Conservation (phyloP, 108 stramenopile species). For the Fistulifera pelliculosa region DNA sequence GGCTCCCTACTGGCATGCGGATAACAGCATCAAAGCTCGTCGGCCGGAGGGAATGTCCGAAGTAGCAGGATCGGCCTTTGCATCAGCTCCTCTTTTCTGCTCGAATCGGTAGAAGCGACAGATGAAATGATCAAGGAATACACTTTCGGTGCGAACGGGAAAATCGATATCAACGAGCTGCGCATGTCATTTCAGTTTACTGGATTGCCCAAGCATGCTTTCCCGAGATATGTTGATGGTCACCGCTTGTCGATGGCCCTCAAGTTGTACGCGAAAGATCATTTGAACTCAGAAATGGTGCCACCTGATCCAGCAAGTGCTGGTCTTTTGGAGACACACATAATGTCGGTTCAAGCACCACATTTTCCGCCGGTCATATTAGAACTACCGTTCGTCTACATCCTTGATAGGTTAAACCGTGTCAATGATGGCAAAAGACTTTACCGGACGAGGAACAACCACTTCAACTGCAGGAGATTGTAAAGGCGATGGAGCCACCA, state of each 20-base stretch:
- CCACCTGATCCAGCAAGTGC: slow-evolving; percentile 46
- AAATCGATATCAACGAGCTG: slow-evolving; percentile 53
- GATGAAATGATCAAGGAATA: slow-evolving; percentile 58
- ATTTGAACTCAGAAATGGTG: slow-evolving; percentile 24
- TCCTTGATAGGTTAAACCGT: slow-evolving; percentile 41
- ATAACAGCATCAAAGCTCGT: slow-evolving; percentile 13
- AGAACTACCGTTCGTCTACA: slow-evolving; percentile 60
- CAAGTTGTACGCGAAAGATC: slow-evolving; percentile 47
- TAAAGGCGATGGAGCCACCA: slow-evolving; percentile 70
- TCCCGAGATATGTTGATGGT: slow-evolving; percentile 62
- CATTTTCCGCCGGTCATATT: slow-evolving; percentile 57
- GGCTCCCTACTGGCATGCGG: slow-evolving; percentile 72
- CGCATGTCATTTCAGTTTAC: slow-evolving; percentile 47
- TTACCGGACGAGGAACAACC: no score
- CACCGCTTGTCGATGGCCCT: slow-evolving; percentile 75
- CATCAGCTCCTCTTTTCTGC: slow-evolving; percentile 45
- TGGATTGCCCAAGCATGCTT: slow-evolving; percentile 65
- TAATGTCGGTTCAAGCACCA: slow-evolving; percentile 50
- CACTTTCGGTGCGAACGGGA: slow-evolving; percentile 36
- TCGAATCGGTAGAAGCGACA: slow-evolving; percentile 68
- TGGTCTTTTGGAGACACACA: slow-evolving; percentile 67
- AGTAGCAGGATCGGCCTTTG: slow-evolving; percentile 19
- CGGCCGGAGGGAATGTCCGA: slow-evolving; percentile 4
- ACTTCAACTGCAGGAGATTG: slow-evolving; percentile 49
- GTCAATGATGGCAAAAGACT: no score